A percentile compares a stretch with the other conserved stretches of the same genome.
Conservation (phyloP, 1,284 basidiomycete genomes). For the Cystobasidium pallidum region DNA sequence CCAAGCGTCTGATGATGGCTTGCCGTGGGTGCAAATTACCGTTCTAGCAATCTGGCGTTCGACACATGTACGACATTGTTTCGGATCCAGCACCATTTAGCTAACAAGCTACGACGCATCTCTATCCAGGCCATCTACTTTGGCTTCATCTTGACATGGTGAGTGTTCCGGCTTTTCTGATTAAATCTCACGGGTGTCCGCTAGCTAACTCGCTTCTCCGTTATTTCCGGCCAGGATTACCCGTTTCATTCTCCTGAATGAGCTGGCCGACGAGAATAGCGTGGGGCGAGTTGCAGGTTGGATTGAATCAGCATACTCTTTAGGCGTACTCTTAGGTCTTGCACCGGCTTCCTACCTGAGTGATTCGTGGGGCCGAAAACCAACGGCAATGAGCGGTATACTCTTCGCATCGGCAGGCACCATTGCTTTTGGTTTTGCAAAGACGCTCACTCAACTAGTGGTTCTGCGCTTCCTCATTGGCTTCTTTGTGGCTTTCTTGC, state of each 20-base stretch:
- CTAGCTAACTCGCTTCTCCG: not conserved
- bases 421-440: constrained; percentile 21
- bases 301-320: constrained; percentile 33
- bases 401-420: constrained; percentile 17
- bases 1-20: not conserved
- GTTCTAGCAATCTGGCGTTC: constrained; percentile 22
- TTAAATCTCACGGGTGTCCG: not conserved
- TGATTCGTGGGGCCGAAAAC: constrained; percentile 32
- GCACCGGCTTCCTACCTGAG: constrained; percentile 25
- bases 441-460: constrained; percentile 11
- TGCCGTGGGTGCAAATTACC: constrained; percentile 11
- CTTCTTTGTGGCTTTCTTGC: constrained; percentile 30
- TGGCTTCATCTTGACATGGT: constrained; percentile 26
- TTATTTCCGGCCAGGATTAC: constrained; percentile 27
- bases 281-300: constrained; percentile 28
- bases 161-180: not conserved
- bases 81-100: not conserved
- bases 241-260: constrained; percentile 7
- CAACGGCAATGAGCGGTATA: constrained; percentile 23
- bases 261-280: constrained; percentile 6
- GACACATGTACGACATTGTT: too few relatives aligned
- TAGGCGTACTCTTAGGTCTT: constrained; percentile 28
- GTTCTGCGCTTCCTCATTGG: constrained; percentile 16
- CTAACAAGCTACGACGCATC: not conserved
- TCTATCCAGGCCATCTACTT: constrained; percentile 37